Base-by-base conservation (phyloP, 2,329 filamentous ascomycete genomes). In the Pestalotiopsis sp. region DNA sequence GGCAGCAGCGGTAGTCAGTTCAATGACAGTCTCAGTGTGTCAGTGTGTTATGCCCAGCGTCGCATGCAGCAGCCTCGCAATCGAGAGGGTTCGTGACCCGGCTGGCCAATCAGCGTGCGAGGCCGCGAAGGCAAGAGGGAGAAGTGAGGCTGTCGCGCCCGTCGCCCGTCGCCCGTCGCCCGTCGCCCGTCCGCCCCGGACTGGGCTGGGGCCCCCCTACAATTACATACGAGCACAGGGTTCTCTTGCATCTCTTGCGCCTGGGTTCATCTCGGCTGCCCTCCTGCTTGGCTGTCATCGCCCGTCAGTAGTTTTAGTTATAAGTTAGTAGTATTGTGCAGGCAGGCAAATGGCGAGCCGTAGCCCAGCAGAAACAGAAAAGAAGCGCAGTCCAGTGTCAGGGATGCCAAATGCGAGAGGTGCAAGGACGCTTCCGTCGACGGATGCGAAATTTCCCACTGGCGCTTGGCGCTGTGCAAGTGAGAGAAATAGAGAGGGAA, bases 41-140 rank as follows among this genome's bases (percentile, higher is more conserved):
- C 30, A 35, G 30, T 35, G 30, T 35, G 30, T 35, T 20, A 52
- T 52, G 44, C 44, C 70, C 72, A 70, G 71, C 70, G 69, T 72
- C 70, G 72, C 73, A 76, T 77, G 75, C 75, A 76, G 71, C 74
- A 78, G 77, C 76, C 75, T 79, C 75, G 75, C 75, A 73, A 75
- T 35, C 26, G 11, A 39, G 58, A 72, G 68, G 71, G 71, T 71
- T 68, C 64, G 59, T 63, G 67, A 63, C 57, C 22, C 67, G 58
- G 11, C 58, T 10, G 26, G 58, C 58, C 58, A 61, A 61, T 61
- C 26, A 39, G 30, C n/a, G 14, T n/a, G 35, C 58, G 10, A 61
- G 35, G 60, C 35, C 60, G 64, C 64, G 72, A 73, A 72, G 73
- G 73, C 64, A 67, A 61, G 22, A 70, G 61, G 56, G 48, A 68